Conservation (phyloP, 257 asterid species). For the Rhazya stricta region DNA sequence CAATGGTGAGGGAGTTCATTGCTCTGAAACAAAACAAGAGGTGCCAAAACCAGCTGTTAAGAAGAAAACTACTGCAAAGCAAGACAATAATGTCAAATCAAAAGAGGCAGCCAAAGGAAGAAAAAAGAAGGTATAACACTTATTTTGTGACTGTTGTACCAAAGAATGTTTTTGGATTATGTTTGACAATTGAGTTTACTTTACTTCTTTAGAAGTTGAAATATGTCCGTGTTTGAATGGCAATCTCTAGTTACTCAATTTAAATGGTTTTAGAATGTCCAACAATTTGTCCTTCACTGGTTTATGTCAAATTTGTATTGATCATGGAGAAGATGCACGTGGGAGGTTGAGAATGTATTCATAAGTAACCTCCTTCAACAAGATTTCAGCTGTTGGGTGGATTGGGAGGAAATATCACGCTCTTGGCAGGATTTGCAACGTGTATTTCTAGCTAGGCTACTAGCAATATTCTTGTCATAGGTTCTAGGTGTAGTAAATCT, state of each 20-base stretch:
- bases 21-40: constrained; percentile 33
- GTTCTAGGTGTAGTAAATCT: background rate
- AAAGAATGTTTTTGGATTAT: background rate
- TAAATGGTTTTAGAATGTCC: background rate
- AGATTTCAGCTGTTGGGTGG: background rate
- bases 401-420: background rate
- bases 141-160: constrained; percentile 9
- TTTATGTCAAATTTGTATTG: background rate
- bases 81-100: constrained; percentile 45
- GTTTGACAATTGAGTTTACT: background rate
- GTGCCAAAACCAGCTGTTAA: constrained; percentile 30
- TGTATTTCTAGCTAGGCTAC: background rate
- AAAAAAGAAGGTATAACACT: constrained; percentile 58
- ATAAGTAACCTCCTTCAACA: background rate
- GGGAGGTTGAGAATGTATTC: no score
- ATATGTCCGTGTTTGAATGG: background rate
- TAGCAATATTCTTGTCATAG: background rate
- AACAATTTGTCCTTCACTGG: no score
- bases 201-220: background rate
- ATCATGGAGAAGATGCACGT: background rate
- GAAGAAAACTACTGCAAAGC: constrained; percentile 48
- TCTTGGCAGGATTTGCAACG: background rate
- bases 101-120: constrained; percentile 62
- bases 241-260: background rate
- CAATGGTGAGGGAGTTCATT: constrained; percentile 34